Percentiles rank a stretch among this genome's conserved stretches.
These are phyloP conservation scores for Datisca glomerata DNA, from an alignment of 306 rosid genomes.

Conservation along the genomic window DNA sequence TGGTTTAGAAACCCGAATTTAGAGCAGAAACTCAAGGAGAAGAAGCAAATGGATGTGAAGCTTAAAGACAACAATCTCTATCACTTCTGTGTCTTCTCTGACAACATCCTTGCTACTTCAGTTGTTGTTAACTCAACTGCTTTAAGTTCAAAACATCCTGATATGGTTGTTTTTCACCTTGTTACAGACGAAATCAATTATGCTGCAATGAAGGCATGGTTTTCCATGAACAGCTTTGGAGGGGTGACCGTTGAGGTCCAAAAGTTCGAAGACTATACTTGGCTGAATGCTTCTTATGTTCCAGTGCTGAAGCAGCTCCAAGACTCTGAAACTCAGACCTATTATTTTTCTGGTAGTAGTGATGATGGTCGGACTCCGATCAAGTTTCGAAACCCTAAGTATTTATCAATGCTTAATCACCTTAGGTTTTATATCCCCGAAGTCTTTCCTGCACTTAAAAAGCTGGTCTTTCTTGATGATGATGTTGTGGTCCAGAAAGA, in stretches of 20 bases:
- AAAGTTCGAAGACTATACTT: conserved; percentile 54
- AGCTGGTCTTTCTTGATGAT: conserved; percentile 58
- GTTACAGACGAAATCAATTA: conserved; percentile 60
- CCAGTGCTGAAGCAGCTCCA: conserved; percentile 79
- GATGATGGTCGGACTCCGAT: conserved; percentile 50
- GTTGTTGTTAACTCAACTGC: conserved; percentile 73
- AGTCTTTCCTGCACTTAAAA: conserved; percentile 57
- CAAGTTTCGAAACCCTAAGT: conserved; percentile 67
- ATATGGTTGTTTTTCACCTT: conserved; percentile 56
- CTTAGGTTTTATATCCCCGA: conserved; percentile 64
- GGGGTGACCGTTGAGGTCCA: conserved; percentile 59
- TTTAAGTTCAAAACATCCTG: conserved; percentile 35
- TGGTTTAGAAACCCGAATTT: conserved; percentile 41
- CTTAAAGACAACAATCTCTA: conserved; percentile 39
- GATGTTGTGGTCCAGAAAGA: conserved; percentile 68
- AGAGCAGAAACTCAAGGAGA: conserved; percentile 37
- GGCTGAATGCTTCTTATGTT: conserved; percentile 76
- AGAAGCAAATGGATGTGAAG: conserved; percentile 34
- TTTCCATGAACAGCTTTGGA: conserved; percentile 37
- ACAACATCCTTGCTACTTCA: conserved; percentile 60
- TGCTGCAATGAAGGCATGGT: conserved; percentile 73
- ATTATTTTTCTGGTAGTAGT: conserved; percentile 54
- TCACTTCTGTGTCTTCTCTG: conserved; percentile 65
- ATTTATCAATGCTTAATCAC: conserved; percentile 71
- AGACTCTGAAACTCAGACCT: conserved; percentile 61